Evolutionary conservation across 768 basidiomycete genomes (phyloP).

Genomic region (Kwoniella newhampshirensis): DNA sequence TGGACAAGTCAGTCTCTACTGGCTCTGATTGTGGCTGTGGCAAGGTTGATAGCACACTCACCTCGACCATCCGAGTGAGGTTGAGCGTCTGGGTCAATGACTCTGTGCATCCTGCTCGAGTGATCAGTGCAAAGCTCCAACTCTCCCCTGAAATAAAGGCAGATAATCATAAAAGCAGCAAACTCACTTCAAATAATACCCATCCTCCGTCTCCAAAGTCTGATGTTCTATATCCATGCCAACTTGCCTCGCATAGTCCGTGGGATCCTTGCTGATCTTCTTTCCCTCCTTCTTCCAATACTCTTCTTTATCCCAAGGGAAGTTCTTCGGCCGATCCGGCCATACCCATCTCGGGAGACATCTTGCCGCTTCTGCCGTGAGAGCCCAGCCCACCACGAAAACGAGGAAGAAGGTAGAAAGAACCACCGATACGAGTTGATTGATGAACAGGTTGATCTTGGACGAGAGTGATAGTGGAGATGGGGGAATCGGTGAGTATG

Average conservation of each 20-base stretch:
- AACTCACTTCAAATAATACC: constrained; percentile 55
- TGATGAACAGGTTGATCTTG: constrained; percentile 50
- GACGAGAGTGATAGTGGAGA: constrained; percentile 33
- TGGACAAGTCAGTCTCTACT: neutral
- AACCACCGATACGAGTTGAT: constrained; percentile 53
- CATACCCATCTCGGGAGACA: constrained; percentile 38
- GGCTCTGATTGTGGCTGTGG: neutral
- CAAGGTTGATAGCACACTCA: constrained; percentile 10
- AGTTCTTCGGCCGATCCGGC: constrained; percentile 28
- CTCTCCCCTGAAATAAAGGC: too few species aligned
- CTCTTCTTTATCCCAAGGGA: constrained; percentile 56
- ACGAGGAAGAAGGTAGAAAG: constrained; percentile 56
- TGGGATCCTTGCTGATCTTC: constrained; percentile 55
- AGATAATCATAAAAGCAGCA: too few species aligned
- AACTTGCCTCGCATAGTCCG: constrained; percentile 57
- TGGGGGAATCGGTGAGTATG: constrained; percentile 49
- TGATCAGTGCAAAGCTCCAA: constrained; percentile 9
- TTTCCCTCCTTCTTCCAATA: constrained; percentile 54
- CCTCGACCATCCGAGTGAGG: constrained; percentile 46
- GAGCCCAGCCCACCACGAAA: constrained; percentile 57
- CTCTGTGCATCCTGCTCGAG: constrained; percentile 48
- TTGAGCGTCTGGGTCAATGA: constrained; percentile 52
- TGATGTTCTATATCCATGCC: constrained; percentile 58
- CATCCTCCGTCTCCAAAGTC: constrained; percentile 58
- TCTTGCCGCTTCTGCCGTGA: constrained; percentile 38